Evolutionary conservation across 192 early-diverging fungal species (phyloP), one percentile per base, ranked within the genome.

Genomic region (Mycoemilia scoparia): DNA sequence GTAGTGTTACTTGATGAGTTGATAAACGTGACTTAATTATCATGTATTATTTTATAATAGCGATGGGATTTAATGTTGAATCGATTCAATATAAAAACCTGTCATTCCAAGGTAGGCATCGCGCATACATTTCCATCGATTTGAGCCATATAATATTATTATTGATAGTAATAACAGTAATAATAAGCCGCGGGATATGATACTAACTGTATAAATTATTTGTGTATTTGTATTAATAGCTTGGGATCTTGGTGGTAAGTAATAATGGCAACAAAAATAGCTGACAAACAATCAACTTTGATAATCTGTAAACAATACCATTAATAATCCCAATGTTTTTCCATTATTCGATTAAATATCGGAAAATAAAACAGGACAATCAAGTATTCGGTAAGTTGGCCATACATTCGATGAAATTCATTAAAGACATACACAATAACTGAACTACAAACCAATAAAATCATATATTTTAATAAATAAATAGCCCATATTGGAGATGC

Each of bases 401-500:
- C n/a, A 22, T 19, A 3, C 3, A 13, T 29, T 12, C 13, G 13
- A 12, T 1, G 15, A 2, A 11, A 21, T 16, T 32, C 16, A 15
- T 13, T 28, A 35, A 35, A 36, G 24, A 17, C 3, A 21, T 18
- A 24, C 8, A 24, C 23, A 15, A 18, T 28, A 29, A 27, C 20
- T 26, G 18, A 16, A 23, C 21, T 24, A 7, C n/a, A 25, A 5
- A n/a, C 20, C 27, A n/a, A 4, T 15, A 32, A 2, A 4, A 7
- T 5, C 7, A 38, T n/a, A 5, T 28, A 43, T 28, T 5, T 24
- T 62, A 68, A 29, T n/a, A n/a, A n/a, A n/a, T n/a, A n/a, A n/a
- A n/a, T n/a, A n/a, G n/a, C n/a, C 93, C 93, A 3, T 95, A 93
- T 58, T 97, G 93, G 93, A 71, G 93, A 52, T 93, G 88, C 71